phyloP scores from a whole-genome alignment of 2,329 filamentous ascomycete genomes.

The Trichophyton benhamiae region DNA sequence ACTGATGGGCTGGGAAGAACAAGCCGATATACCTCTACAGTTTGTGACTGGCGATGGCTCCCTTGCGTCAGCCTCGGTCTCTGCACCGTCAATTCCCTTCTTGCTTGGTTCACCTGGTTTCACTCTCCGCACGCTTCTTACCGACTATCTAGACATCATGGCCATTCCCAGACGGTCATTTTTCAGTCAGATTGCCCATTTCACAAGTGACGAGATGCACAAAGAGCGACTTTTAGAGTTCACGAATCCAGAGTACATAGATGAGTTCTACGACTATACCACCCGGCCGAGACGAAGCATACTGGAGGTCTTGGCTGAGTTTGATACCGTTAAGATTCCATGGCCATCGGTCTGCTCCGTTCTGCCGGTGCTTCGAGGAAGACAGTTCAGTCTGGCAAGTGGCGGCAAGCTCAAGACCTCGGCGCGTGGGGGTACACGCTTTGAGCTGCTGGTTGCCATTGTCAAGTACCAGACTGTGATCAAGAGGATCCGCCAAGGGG shows the following conservation, averaged over 20 bases:
- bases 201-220: slow-evolving; percentile 60
- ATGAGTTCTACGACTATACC: slow-evolving; percentile 94
- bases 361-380: slow-evolving; percentile 71
- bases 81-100: slow-evolving; percentile 25
- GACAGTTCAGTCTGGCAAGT: slow-evolving; percentile 87
- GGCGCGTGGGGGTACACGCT: slow-evolving; percentile 31
- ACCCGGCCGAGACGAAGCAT: slow-evolving; percentile 82
- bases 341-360: slow-evolving; percentile 58
- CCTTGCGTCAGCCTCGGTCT: slow-evolving; percentile 16
- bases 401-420: slow-evolving; percentile 42
- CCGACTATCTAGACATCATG: slow-evolving; percentile 76
- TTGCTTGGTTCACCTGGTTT: slow-evolving; percentile 26
- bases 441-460: slow-evolving; percentile 72
- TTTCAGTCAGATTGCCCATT: slow-evolving; percentile 65
- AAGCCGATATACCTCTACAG: slow-evolving; percentile 59
- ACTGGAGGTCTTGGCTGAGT: slow-evolving; percentile 83
- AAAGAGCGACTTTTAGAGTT: slow-evolving; percentile 76
- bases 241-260: slow-evolving; percentile 61
- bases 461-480: slow-evolving; percentile 87
- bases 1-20: slow-evolving; percentile 62
- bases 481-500: slow-evolving; percentile 67
- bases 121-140: slow-evolving; percentile 65
- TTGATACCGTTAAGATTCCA: slow-evolving; percentile 70
- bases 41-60: slow-evolving; percentile 29
- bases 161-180: slow-evolving; percentile 81